A percentile compares a stretch with the other conserved stretches of the same genome.
phyloP scores from a whole-genome alignment of 2,329 filamentous ascomycete genomes.

The Fusarium sp. region DNA sequence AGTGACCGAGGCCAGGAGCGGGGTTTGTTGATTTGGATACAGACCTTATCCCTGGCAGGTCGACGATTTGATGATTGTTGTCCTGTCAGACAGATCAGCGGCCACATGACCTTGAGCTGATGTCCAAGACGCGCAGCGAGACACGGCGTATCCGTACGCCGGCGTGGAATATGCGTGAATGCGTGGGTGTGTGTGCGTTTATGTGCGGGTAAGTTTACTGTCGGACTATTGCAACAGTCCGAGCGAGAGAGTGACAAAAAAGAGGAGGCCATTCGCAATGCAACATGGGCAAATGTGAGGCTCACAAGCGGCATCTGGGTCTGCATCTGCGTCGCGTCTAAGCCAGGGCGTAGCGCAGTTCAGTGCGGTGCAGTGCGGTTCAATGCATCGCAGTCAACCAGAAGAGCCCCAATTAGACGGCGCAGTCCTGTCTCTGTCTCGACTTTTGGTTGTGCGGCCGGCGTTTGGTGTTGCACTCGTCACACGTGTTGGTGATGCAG shows the following conservation, averaged over 20 bases:
- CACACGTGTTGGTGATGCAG: constrained; percentile 22
- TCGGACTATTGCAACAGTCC: constrained; percentile 18
- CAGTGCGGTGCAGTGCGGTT: neutral
- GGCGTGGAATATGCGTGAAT: neutral
- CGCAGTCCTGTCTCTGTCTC: neutral
- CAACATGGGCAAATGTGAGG: neutral
- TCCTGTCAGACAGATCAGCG: constrained; percentile 29
- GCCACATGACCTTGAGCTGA: constrained; percentile 40
- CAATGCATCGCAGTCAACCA: neutral
- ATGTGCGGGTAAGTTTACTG: constrained; percentile 3
- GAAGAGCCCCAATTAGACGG: constrained; percentile 5
- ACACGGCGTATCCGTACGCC: neutral
- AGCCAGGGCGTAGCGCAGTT: neutral
- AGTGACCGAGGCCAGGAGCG: constrained; percentile 19
- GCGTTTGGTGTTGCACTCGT: constrained; percentile 17
- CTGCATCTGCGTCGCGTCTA: neutral
- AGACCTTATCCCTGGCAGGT: constrained; percentile 17
- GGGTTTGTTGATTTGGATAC: constrained; percentile 16
- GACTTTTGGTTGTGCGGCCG: constrained; percentile 5
- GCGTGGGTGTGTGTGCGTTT: constrained; percentile 16
- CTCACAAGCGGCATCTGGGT: constrained; percentile 2
- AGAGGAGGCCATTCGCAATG: constrained; percentile 7
- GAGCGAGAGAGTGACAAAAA: constrained; percentile 14
- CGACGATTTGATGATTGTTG: constrained; percentile 13
- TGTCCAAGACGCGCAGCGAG: constrained; percentile 30